These are phyloP conservation scores for Umbelopsis sp. DNA, from an alignment of 192 early-diverging fungal species.

Conservation along the genomic window DNA sequence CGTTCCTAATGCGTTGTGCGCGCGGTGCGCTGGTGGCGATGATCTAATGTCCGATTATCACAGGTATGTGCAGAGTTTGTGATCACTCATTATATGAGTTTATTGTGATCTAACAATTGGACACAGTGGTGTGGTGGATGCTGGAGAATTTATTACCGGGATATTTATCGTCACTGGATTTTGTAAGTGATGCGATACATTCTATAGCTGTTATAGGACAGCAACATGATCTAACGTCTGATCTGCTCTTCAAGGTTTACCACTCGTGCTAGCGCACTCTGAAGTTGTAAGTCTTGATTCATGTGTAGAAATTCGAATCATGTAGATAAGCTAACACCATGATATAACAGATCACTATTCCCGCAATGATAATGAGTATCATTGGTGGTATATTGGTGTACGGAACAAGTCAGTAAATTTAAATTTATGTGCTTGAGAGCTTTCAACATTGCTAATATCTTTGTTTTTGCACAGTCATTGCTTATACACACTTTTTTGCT, in stretches of 20 bases:
- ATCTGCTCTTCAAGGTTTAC: slow-evolving; percentile 54
- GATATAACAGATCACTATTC: slow-evolving; percentile 63
- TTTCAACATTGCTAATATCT: neutral
- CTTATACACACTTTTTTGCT: slow-evolving; percentile 58
- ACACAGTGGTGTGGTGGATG: slow-evolving; percentile 54
- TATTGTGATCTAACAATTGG: neutral
- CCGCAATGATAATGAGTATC: slow-evolving; percentile 91
- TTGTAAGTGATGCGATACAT: slow-evolving; percentile 47
- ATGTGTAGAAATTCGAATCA: neutral
- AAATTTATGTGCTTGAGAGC: neutral
- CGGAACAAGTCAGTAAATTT: slow-evolving; percentile 69
- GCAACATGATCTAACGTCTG: neutral
- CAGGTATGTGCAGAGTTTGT: slow-evolving; percentile 36
- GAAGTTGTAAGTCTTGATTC: slow-evolving; percentile 58
- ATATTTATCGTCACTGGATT: slow-evolving; percentile 93
- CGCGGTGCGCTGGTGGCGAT: slow-evolving; percentile 66
- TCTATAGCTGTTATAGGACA: neutral
- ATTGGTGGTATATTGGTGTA: slow-evolving; percentile 92
- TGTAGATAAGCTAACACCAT: neutral
- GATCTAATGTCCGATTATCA: slow-evolving; percentile 72
- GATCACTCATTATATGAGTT: slow-evolving; percentile 12
- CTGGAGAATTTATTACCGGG: slow-evolving; percentile 86
- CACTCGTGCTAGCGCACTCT: slow-evolving; percentile 82
- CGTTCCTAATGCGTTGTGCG: slow-evolving; percentile 86
- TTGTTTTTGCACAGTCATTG: slow-evolving; percentile 47